Base-by-base conservation (phyloP, 2,329 filamentous ascomycete genomes). In the Hyphodiscus sp. region DNA sequence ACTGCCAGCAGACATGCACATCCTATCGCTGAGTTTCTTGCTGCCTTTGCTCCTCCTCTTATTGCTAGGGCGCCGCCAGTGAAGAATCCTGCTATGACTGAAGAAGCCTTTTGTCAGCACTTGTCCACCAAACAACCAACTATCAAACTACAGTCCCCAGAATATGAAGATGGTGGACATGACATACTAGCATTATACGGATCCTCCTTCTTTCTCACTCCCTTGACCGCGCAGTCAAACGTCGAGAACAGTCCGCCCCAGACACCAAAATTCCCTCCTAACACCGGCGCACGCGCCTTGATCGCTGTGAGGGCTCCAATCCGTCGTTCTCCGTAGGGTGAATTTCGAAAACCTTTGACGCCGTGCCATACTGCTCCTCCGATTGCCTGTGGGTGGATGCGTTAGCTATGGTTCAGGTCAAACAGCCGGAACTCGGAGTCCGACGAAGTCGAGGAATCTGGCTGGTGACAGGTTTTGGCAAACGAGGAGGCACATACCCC, bases 241-340 rank as follows among this genome's bases (percentile, higher is more conserved):
- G 90, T 95, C 65, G 85, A 90, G 79, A 97, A 97, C 54, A 97
- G 77, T 62, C 94, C 94, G 69, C 94, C 92, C 92, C 94, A 97
- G 53, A 95, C 90, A 66, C 92, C 92, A 66, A 97, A 99, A 78
- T 99, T 99, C 67, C 94, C 94, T 68, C 94, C 94, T 47, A 97
- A 81, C 33, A 97, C 92, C 2, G 94, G 94, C 43, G 94, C 94
- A 69, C 94, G 87, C 69, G 94, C 91, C 80, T 99, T 99, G 74
- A 99, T 91, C 56, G 94, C 94, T 66, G 92, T 96, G 74, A 99
- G 81, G 63, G 94, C 89, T 70, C 94, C 94, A 78, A 97, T 92
- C 71, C 92, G 82, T 70, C 94, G 83, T 78, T 99, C 94, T 70
- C 94, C 94, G 71, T 95, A 90, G 41, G 89, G 89, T 55, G 85